A percentile compares a stretch with the other conserved stretches of the same genome.
phyloP scores from a whole-genome alignment of 257 asterid species.

The Cynanchum wilfordii region DNA sequence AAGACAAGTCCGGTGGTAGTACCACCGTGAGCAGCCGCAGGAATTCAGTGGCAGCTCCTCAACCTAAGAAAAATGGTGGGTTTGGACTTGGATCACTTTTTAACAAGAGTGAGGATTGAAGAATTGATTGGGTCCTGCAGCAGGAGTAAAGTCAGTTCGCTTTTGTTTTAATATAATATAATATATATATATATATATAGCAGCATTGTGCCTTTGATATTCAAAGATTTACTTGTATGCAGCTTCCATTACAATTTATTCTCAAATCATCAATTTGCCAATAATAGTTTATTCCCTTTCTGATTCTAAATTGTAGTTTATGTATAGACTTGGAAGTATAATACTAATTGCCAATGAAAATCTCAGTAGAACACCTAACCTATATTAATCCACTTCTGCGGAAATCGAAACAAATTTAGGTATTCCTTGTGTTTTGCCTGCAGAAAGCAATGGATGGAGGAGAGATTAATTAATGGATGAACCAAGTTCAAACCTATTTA shows the following conservation, averaged over 20 bases:
- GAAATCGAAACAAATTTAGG: too few relatives aligned
- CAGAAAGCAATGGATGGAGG: too few relatives aligned
- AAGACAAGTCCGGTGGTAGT: slow-evolving; percentile 35
- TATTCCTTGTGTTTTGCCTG: too few relatives aligned
- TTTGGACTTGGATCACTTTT: slow-evolving; percentile 63
- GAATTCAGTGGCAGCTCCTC: slow-evolving; percentile 34
- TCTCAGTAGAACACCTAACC: not conserved
- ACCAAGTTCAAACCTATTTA: not conserved
- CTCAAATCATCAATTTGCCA: not conserved
- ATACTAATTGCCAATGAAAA: not conserved
- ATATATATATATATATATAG: too few relatives aligned
- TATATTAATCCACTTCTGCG: too few relatives aligned
- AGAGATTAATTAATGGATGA: slow-evolving; percentile 1
- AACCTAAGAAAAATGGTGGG: slow-evolving; percentile 41
- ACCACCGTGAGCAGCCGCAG: slow-evolving; percentile 23
- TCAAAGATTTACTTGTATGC: slow-evolving; percentile 8
- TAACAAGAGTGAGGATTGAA: slow-evolving; percentile 40
- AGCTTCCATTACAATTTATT: not conserved
- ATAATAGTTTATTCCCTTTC: not conserved
- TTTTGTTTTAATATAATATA: not conserved
- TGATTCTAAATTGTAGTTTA: not conserved
- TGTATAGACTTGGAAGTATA: too few relatives aligned
- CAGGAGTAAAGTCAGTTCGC: not conserved
- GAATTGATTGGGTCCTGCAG: too few relatives aligned
- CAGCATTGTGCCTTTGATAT: not conserved